Base-by-base conservation (phyloP, 768 basidiomycete species). In the Pholiota conissans region DNA sequence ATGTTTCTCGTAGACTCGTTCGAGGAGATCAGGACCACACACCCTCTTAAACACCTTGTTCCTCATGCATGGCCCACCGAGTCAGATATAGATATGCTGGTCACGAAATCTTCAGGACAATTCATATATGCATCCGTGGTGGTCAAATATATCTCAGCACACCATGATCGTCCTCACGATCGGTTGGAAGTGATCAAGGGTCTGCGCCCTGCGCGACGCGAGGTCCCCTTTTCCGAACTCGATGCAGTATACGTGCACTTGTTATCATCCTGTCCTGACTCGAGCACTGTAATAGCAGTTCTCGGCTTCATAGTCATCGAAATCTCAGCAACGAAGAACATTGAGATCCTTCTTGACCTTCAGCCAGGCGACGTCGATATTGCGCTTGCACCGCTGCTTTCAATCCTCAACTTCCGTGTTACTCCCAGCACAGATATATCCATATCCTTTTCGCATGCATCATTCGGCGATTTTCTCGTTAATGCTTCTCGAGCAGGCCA, bases 81-180 rank as follows among this genome's bases (percentile, higher is more conserved):
- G 16, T 7, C 37, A 0, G 28, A 22, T 18, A 22, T 55, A 3
- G 28, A 47, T 5, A 26, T 8, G 1, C 28, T 48, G 7, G 42
- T 55, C 2, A 3, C 14, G 20, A 55, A 55, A n/a, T n/a, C n/a
- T n/a, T n/a, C n/a, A n/a, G n/a, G n/a, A n/a, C n/a, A n/a, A n/a
- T n/a, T n/a, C n/a, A 55, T 59, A 16, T 59, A 59, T 28, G 52
- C 58, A 8, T 49, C 58, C 13, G 52, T 48, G 5, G 49, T 59
- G 9, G 32, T 55, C 22, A 54, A 55, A 9, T 59, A 37, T 37
- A 24, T 59, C 8, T 50, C 58, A 6, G 27, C 46, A 2, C 22
- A 18, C 34, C n/a, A 11, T n/a, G 32, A 49, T n/a, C 32, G 30
- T 4, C 57, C 57, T 2, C 32, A 24, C 2, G 32, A 48, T n/a